phyloP scores from a whole-genome alignment of 768 basidiomycete species.

The Russula sp. region DNA sequence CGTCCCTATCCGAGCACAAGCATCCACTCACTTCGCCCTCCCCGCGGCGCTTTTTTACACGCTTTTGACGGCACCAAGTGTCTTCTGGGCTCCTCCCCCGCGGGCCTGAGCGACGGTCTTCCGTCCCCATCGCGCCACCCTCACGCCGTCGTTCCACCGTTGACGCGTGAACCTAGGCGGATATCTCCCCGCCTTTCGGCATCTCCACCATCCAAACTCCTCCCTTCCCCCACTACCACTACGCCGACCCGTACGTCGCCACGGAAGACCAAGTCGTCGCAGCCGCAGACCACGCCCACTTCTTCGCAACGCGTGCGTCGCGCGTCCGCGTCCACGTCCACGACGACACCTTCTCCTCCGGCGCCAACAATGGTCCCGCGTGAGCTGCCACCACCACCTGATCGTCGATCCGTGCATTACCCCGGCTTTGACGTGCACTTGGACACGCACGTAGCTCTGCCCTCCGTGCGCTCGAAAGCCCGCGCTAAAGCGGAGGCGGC shows the following conservation, averaged over 20 bases:
- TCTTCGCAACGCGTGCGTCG: not conserved
- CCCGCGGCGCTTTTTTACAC: not conserved
- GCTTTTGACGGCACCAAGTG: not conserved
- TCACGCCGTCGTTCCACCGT: not conserved
- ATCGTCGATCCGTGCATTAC: conserved; percentile 20
- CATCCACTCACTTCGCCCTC: not conserved
- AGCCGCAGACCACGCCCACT: not conserved
- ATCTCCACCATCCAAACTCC: not conserved
- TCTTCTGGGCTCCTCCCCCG: not conserved
- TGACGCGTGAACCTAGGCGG: conserved; percentile 1
- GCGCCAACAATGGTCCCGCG: conserved; percentile 13
- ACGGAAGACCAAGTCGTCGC: conserved; percentile 6
- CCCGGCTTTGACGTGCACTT: conserved; percentile 21
- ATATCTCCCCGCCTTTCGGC: conserved; percentile 12
- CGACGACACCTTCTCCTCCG: not conserved
- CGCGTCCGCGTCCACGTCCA: not conserved
- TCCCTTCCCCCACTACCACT: not conserved
- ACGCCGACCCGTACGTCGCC: conserved; percentile 17
- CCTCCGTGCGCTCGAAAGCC: conserved; percentile 7
- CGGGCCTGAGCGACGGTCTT: not conserved
- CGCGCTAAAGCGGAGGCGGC: conserved; percentile 6
- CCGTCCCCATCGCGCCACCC: not conserved
- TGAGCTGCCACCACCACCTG: conserved; percentile 11
- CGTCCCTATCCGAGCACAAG: not conserved
- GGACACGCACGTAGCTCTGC: conserved; percentile 20